Evolutionary conservation across 306 rosid species (phyloP).

Genomic region (Cucumis melo): DNA sequence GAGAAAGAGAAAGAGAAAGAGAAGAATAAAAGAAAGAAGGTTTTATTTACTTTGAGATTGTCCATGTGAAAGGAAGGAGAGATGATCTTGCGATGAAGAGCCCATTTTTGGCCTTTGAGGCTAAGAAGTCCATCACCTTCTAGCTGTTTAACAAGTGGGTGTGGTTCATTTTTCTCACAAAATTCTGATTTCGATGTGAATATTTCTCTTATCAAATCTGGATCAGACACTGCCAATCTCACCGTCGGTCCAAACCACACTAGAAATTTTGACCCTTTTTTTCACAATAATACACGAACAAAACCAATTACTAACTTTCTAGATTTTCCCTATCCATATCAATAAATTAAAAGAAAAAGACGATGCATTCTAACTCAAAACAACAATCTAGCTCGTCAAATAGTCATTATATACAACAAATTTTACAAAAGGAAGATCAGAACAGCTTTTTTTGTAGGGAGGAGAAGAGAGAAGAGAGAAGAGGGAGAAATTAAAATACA

Average conservation of each 20-base stretch:
- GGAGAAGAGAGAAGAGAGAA: background rate
- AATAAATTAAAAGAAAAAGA: no score
- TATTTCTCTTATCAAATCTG: constrained; percentile 80
- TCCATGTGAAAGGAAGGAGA: constrained; percentile 97
- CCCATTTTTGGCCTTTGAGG: constrained; percentile 96
- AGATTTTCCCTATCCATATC: background rate
- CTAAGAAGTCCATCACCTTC: constrained; percentile 97
- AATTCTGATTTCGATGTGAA: constrained; percentile 79
- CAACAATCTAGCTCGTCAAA: no score
- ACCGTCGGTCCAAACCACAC: constrained; percentile 97
- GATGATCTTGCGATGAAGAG: constrained; percentile 75
- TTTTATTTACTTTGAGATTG: constrained; percentile 56
- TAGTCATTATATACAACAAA: no score
- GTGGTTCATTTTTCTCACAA: constrained; percentile 90
- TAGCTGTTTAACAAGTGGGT: constrained; percentile 87
- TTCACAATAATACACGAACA: background rate
- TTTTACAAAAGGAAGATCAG: background rate
- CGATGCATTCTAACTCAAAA: no score
- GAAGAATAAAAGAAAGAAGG: background rate
- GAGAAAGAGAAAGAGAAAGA: background rate
- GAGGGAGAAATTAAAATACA: background rate
- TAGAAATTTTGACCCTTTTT: constrained; percentile 68
- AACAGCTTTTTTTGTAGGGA: background rate
- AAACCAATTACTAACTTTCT: no score
- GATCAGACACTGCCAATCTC: constrained; percentile 74